These are phyloP conservation scores for Microbotryum intermedium DNA, from an alignment of 1,284 basidiomycete genomes.

Conservation along the genomic window DNA sequence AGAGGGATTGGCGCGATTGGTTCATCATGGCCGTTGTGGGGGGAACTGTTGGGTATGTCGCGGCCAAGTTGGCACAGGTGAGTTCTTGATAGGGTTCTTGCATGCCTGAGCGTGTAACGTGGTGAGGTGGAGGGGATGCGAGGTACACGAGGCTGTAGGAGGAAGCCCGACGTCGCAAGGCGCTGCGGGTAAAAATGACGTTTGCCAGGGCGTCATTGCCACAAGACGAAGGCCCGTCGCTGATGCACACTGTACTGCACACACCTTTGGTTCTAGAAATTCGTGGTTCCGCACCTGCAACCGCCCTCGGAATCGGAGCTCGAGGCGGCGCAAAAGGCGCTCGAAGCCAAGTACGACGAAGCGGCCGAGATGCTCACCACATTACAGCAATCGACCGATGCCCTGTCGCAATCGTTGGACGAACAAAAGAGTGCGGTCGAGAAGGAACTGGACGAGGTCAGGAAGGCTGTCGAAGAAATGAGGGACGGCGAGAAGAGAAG, in stretches of 20 bases:
- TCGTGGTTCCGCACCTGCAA: conserved; percentile 79
- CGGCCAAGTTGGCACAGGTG: conserved; percentile 75
- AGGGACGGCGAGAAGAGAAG: conserved; percentile 67
- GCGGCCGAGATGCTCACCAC: conserved; percentile 58
- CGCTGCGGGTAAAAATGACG: neutral
- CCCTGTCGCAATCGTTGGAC: conserved; percentile 68
- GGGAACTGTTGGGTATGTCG: conserved; percentile 78
- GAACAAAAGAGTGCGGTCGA: conserved; percentile 69
- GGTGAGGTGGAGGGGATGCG: too few relatives aligned
- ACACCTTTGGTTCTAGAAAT: conserved; percentile 55
- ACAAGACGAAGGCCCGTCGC: neutral
- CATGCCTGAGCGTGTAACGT: neutral
- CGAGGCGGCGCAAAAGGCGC: conserved; percentile 73
- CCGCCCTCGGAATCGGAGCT: conserved; percentile 84
- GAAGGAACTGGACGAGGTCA: conserved; percentile 68
- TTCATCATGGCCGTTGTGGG: conserved; percentile 93
- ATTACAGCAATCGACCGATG: conserved; percentile 47
- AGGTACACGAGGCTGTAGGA: neutral
- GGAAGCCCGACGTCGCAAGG: neutral
- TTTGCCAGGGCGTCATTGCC: neutral
- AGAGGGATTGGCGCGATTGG: conserved; percentile 84
- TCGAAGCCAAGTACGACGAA: conserved; percentile 87
- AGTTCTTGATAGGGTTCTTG: conserved; percentile 35
- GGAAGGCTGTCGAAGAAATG: conserved; percentile 69
- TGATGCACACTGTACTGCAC: neutral